Evolutionary conservation across 345 rosid species (phyloP).

Genomic region (Turritis glabra): DNA sequence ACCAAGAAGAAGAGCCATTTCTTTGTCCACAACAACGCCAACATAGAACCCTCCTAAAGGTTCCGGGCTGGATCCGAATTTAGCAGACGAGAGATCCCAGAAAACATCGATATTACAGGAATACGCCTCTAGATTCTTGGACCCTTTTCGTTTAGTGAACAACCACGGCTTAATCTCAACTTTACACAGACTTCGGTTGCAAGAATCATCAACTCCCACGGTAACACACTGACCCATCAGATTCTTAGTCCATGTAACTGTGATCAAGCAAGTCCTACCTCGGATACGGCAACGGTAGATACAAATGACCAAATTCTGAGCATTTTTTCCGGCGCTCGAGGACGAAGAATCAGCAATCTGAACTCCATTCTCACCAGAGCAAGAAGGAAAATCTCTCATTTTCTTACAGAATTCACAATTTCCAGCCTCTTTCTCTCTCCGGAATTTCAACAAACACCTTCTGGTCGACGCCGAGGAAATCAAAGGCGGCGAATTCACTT

Average conservation of each 20-base stretch:
- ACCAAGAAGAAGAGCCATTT: conserved; percentile 81
- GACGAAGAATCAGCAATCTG: conserved; percentile 85
- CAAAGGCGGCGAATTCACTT: background rate
- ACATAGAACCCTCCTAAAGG: conserved; percentile 85
- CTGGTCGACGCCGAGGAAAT: background rate
- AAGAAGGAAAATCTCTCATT: conserved; percentile 97
- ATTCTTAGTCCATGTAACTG: conserved; percentile 81
- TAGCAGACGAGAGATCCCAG: conserved; percentile 87
- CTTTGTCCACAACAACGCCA: conserved; percentile 66
- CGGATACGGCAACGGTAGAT: conserved; percentile 72
- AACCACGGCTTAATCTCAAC: conserved; percentile 95
- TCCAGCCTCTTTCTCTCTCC: conserved; percentile 21
- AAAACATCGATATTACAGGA: conserved; percentile 64
- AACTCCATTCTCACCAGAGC: conserved; percentile 92
- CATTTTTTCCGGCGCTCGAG: conserved; percentile 53
- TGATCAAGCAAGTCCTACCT: conserved; percentile 68
- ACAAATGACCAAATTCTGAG: conserved; percentile 77
- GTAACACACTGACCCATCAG: conserved; percentile 92
- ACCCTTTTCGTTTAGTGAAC: conserved; percentile 92
- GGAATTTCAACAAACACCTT: conserved; percentile 44
- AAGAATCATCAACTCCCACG: conserved; percentile 71
- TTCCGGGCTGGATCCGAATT: conserved; percentile 88
- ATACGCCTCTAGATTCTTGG: conserved; percentile 72
- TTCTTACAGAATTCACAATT: conserved; percentile 26
- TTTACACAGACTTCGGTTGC: conserved; percentile 80